Percentiles rank a stretch among this genome's conserved stretches.
Conservation (phyloP, 306 rosid species). For the Glycyrrhiza uralensis region DNA sequence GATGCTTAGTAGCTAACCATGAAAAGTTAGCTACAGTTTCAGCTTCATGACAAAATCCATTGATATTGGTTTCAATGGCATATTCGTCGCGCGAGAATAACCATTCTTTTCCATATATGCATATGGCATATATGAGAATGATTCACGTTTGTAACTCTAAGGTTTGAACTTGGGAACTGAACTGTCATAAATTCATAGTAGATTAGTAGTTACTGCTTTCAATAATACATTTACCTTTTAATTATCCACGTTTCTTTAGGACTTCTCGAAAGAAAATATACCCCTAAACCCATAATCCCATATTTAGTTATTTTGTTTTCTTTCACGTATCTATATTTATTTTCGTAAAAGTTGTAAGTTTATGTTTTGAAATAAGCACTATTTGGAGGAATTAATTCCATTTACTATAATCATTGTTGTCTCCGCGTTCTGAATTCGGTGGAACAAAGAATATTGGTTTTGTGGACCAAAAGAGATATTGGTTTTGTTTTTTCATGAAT, state of each 20-base stretch:
- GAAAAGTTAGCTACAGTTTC: conserved; percentile 16
- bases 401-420: neutral
- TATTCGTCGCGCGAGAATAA: neutral
- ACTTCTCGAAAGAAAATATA: neutral
- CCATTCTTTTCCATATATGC: neutral
- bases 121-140: conserved; percentile 7
- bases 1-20: neutral
- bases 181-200: too few relatives aligned
- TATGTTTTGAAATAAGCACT: neutral
- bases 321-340: neutral
- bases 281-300: neutral
- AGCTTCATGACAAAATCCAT: conserved; percentile 24
- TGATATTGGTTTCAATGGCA: neutral
- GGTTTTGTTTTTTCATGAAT: neutral
- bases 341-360: neutral
- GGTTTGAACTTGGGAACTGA: neutral
- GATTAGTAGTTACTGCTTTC: neutral
- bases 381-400: neutral
- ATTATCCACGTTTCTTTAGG: neutral
- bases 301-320: neutral
- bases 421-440: too few relatives aligned
- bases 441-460: neutral
- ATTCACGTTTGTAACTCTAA: neutral
- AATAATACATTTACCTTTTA: neutral
- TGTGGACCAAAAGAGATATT: neutral